Evolutionary conservation across 2,329 filamentous ascomycete species (phyloP), one percentile per base, ranked within the genome.

Genomic region (Colletotrichum zoysiae): DNA sequence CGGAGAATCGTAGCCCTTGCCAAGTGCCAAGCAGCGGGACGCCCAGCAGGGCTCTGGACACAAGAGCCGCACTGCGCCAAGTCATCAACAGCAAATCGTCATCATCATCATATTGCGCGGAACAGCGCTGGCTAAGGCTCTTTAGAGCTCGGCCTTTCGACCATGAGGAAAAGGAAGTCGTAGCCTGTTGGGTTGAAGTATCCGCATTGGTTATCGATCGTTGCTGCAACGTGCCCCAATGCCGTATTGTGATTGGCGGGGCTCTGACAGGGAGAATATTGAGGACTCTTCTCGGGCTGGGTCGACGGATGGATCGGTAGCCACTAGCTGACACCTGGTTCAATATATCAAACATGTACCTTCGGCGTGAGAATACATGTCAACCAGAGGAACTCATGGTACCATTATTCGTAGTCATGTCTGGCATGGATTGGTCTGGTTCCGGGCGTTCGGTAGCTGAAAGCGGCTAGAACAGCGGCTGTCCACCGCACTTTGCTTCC

Each of bases 11-110:
- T 26, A 23, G 26, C 48, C 59, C 46, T 50, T 72, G 70, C 70
- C 65, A 72, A 72, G 70, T 61, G 70, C 70, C 70, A 70, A 72
- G 70, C 56, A 65, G 66, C 69, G 60, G 70, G 59, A 72, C 48
- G 59, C 55, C 30, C 48, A 65, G 23, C 65, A 55, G 60, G 65
- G 23, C 20, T 20, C 18, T 9, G 16, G 1, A 8, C 0, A 18
- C 3, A 26, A 56, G 55, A 72, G 65, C 70, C 70, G 70, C 70
- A 69, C 59, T 40, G 50, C 46, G 66, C 33, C 62, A 23, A 11
- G 33, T 26, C 33, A 12, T 51, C 55, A 56, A 72, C 65, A 33
- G 65, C 65, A 68, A 38, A 5, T 48, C 51, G 20, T 7, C 42
- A 44, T 44, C 42, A 5, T 42, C 40, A 48, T 64, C 35, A 5